Evolutionary conservation across 768 basidiomycete genomes (phyloP).

Genomic region (Serendipita sp.): DNA sequence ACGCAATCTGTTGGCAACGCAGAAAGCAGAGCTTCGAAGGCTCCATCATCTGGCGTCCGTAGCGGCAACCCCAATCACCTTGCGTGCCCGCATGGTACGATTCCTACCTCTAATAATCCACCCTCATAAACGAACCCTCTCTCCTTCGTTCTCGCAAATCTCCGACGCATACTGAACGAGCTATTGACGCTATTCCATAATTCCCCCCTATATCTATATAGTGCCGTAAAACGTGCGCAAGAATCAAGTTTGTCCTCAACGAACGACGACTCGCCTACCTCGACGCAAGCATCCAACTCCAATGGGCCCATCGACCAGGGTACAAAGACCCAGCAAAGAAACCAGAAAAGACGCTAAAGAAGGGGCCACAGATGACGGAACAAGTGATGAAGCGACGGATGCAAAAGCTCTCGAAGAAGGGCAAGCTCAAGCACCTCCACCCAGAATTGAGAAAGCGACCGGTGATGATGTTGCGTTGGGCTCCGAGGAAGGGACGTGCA

Average conservation of each 20-base stretch:
- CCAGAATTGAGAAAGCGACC: constrained; percentile 4
- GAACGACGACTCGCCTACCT: constrained; percentile 79
- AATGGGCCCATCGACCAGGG: background rate
- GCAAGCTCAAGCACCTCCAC: background rate
- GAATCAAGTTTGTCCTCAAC: constrained; percentile 82
- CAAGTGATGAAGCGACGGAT: background rate
- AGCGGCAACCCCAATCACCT: background rate
- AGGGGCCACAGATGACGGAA: background rate
- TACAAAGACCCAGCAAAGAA: constrained; percentile 1
- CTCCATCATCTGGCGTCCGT: constrained; percentile 21
- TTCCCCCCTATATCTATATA: no score
- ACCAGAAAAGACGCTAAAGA: background rate
- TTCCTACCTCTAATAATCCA: background rate
- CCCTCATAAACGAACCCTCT: background rate
- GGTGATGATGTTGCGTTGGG: background rate
- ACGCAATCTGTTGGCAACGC: constrained; percentile 79
- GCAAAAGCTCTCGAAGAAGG: background rate
- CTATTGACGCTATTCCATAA: background rate
- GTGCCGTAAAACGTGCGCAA: constrained; percentile 93
- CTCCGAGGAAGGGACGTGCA: background rate
- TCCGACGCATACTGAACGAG: background rate
- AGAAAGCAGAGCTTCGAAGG: constrained; percentile 61
- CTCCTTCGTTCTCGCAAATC: no score
- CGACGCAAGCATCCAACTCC: constrained; percentile 29
- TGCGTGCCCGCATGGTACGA: background rate